Base-by-base conservation (phyloP, 345 rosid species). In the Sapria himalayana region DNA sequence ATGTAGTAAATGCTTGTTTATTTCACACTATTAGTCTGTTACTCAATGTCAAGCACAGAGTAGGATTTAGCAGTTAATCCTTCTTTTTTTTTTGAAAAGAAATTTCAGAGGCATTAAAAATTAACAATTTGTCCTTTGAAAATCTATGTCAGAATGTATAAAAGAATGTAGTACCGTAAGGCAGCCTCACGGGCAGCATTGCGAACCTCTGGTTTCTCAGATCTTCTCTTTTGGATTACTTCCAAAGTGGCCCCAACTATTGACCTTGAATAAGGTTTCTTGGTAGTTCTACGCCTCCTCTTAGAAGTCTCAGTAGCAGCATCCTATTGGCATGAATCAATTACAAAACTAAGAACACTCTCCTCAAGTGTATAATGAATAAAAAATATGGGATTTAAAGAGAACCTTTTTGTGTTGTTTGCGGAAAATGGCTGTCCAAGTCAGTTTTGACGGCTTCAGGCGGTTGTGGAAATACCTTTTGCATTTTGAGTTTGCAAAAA, bases 391-490 rank as follows among this genome's bases (percentile, higher is more conserved):
- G 7, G 11, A 29, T 15, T 5, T 1, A 14, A 37, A 0, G 5
- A 14, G 19, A 18, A 76, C 81, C 81, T 76, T 77, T 58, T 77
- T 73, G 47, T 73, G 81, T 25, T 77, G 76, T 62, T 77, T 73
- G 51, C 78, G 48, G 56, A 58, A 77, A 78, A 77, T 71, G 35
- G 78, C 72, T 1, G 89, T 77, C 78, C 78, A 73, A 14, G 79
- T 77, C 41, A 86, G 93, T 74, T 86, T 82, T 0, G 93, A 86
- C 0, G 93, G 94, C 82, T 82, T 86, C 68, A 78, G 45, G 18
- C 80, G 67, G 54, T 78, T 82, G 70, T 82, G 93, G 65, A 89
- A 82, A 54, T 89, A 82, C 69, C 85, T 65, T 67, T 82, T 78
- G 65, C 93, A 89, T 33, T 89, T 89, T 0, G 98, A 82, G 59